Base-by-base conservation (phyloP, 2,329 filamentous ascomycete species). In the Colletotrichum lentis region DNA sequence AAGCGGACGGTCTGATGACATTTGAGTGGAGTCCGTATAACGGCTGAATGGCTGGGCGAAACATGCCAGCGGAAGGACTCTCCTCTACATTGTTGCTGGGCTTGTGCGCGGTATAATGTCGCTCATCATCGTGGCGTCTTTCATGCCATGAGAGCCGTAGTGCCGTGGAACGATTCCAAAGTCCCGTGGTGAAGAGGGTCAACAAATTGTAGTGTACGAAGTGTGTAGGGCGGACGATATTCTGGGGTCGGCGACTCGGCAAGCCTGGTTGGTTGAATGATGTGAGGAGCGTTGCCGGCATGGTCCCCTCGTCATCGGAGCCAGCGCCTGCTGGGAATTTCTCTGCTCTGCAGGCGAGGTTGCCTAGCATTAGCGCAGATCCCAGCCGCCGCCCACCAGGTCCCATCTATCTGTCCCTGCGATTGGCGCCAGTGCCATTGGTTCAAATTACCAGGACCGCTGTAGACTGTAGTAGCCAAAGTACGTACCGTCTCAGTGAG, bases 291-390 rank as follows among this genome's bases (percentile, higher is more conserved):
- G 6, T 31, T 31, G 27, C 7, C 27, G 7, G 27, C 27, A 46
- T 20, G 16, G 24, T 24, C 39, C 54, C 27, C 14, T 47, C 18
- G 18, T 58, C 31, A 24, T 64, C 64, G 54, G 54, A 64, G 64
- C 61, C 61, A 61, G 61, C 62, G 64, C 47, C 39, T 37, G 24
- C 41, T 57, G 24, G 41, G 24, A 57, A 46, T 31, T 44, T 31
- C 27, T 31, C 27, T 31, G 27, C 27, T 31, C 27, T 31, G 27
- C 27, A 31, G 27, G 27, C 8, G 27, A 31, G 54, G 49, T 46
- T 60, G 65, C 62, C 65, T 65, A 37, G 52, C 55, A 59, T 68
- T 65, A 68, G 62, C 62, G 62, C 62, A 68, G 65, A 68, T 68
- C 62, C 65, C 65, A 52, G 62, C 65, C 55, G 62, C 55, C 49